phyloP scores from a whole-genome alignment of 805 yeast species.

The Sungouiozyma ichnusensis region DNA sequence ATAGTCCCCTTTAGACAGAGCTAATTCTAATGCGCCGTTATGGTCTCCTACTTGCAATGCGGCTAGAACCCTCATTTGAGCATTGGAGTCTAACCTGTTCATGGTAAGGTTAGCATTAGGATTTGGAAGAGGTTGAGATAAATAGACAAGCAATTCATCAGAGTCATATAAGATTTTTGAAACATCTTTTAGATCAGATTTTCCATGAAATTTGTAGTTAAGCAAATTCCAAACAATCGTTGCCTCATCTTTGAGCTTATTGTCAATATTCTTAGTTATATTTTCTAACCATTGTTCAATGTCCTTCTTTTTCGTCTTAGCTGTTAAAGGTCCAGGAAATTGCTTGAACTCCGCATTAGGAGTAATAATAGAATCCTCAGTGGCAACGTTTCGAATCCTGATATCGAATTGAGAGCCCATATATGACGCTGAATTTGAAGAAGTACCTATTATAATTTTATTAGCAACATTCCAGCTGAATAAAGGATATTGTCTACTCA shows the following conservation, averaged over 20 bases:
- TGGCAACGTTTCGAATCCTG: conserved; percentile 23
- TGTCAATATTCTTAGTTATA: conserved; percentile 18
- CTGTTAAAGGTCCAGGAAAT: conserved; percentile 43
- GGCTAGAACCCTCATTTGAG: conserved; percentile 25
- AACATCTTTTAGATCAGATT: conserved; percentile 25
- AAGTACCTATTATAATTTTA: conserved; percentile 36
- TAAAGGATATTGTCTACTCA: conserved; percentile 61
- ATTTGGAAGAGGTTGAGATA: conserved; percentile 14
- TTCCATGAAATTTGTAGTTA: conserved; percentile 18
- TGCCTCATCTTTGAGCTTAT: conserved; percentile 13
- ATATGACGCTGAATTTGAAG: conserved; percentile 19
- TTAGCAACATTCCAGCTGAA: conserved; percentile 52
- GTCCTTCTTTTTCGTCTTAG: conserved; percentile 53
- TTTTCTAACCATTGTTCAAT: conserved; percentile 57
- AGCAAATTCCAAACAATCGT: conserved; percentile 17
- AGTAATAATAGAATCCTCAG: conserved; percentile 27
- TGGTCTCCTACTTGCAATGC: conserved; percentile 53
- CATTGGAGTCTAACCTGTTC: conserved; percentile 31
- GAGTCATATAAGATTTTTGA: conserved; percentile 26
- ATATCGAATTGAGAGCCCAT: conserved; percentile 23
- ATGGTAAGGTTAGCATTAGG: conserved; percentile 7
- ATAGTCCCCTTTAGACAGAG: conserved; percentile 61
- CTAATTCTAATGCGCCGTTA: conserved; percentile 51
- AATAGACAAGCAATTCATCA: conserved; percentile 18
- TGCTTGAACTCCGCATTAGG: conserved; percentile 24